Percentiles rank a stretch among this genome's conserved stretches.
Conservation (phyloP, 257 asterid genomes). For the Solanum rostratum region DNA sequence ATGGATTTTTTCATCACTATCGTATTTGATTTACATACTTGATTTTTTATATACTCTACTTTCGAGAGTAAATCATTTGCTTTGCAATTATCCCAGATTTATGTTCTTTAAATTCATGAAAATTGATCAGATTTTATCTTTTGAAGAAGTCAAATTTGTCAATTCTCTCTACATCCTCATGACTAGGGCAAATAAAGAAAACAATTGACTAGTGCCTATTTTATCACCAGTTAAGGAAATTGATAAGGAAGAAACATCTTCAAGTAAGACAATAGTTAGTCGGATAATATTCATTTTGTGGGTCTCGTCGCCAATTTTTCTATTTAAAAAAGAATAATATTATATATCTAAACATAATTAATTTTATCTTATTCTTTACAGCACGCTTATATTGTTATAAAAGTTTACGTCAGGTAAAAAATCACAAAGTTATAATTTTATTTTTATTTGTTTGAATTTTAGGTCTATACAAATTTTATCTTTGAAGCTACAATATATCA, state of each 20-base stretch:
- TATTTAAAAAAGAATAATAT: not conserved
- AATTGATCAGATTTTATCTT: not conserved
- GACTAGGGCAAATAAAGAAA: not conserved
- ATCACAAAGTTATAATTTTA: not conserved
- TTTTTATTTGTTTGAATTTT: no score
- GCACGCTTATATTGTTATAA: not conserved
- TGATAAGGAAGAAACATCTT: not conserved
- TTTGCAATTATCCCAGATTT: no score
- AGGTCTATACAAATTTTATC: not conserved
- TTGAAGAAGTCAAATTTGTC: not conserved
- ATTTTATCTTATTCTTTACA: no score
- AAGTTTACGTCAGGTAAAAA: not conserved
- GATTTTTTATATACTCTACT: not conserved
- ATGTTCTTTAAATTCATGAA: no score
- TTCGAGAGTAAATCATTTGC: no score
- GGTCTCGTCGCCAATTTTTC: no score
- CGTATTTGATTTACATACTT: accelerated
- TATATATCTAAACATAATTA: not conserved
- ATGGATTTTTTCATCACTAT: not conserved
- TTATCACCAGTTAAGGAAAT: not conserved
- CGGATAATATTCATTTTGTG: not conserved
- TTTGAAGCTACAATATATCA: not conserved
- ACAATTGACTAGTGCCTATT: not conserved
- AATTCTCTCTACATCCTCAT: not conserved
- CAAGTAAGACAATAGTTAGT: not conserved